Evolutionary conservation across 2,329 filamentous ascomycete species (phyloP).

Genomic region (Eutypella sp.): DNA sequence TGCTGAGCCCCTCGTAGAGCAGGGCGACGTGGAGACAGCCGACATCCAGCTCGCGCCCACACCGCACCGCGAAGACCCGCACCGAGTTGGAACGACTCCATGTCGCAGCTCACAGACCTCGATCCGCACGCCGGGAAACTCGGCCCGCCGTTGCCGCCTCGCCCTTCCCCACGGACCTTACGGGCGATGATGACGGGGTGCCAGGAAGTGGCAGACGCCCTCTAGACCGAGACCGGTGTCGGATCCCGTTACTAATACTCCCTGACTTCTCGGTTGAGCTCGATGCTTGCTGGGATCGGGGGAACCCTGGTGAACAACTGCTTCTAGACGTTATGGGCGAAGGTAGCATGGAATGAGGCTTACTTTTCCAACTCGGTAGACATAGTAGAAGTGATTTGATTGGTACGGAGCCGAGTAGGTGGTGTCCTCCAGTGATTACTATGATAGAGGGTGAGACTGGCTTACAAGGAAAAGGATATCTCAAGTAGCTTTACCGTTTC

Average conservation of each 20-base stretch:
- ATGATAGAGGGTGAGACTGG: neutral
- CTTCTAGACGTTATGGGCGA: neutral
- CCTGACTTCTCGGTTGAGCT: neutral
- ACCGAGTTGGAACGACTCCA: neutral
- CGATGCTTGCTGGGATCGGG: neutral
- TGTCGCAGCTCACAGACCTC: neutral
- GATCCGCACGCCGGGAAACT: neutral
- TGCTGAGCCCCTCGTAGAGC: neutral
- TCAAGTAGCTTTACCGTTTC: neutral
- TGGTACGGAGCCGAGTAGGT: neutral
- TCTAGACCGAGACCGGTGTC: neutral
- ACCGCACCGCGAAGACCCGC: neutral
- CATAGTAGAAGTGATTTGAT: neutral
- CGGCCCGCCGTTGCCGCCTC: neutral
- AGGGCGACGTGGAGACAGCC: neutral
- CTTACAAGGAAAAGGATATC: neutral
- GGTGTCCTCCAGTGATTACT: neutral
- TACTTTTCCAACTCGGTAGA: neutral
- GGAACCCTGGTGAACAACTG: neutral
- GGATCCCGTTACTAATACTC: neutral
- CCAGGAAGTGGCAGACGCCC: neutral
- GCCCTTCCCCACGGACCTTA: neutral
- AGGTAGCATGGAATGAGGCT: neutral
- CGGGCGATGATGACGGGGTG: neutral
- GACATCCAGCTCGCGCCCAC: neutral